A percentile compares a stretch with the other conserved stretches of the same genome.
Conservation (phyloP, 2,329 filamentous ascomycete species). For the Botryosphaeria agaves region DNA sequence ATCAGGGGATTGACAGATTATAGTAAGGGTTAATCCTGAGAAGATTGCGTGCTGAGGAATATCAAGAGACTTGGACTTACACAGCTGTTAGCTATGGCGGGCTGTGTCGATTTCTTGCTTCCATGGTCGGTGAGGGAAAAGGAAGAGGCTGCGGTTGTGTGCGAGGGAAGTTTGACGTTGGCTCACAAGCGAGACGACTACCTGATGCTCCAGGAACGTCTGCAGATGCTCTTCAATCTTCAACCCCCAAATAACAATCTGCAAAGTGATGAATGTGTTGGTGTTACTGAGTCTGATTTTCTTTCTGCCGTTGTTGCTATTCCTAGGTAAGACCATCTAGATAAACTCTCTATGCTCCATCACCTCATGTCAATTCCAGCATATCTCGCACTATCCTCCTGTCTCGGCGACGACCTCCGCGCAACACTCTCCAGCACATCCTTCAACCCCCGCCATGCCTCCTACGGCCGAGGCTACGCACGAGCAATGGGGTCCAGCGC, state of each 20-base stretch:
- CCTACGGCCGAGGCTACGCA: slow-evolving; percentile 38
- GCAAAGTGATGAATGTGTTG: neutral
- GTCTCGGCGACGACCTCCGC: slow-evolving; percentile 34
- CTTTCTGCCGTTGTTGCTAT: slow-evolving; percentile 1
- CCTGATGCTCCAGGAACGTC: neutral
- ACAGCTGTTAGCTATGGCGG: too few relatives aligned
- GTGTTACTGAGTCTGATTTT: neutral
- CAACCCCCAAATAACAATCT: neutral
- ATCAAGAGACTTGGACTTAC: neutral
- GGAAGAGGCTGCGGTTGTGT: neutral
- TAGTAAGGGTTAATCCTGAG: neutral
- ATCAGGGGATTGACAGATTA: neutral
- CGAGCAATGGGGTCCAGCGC: slow-evolving; percentile 31
- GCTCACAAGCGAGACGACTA: neutral
- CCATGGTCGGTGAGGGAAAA: too few relatives aligned
- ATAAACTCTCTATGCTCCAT: neutral
- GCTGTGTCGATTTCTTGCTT: too few relatives aligned
- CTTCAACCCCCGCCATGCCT: slow-evolving; percentile 23
- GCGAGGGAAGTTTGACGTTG: neutral
- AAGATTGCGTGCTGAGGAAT: neutral
- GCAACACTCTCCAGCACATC: slow-evolving; percentile 23
- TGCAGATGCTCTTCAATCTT: neutral
- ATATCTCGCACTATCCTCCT: slow-evolving; percentile 37
- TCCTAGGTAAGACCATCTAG: neutral
- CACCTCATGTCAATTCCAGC: slow-evolving; percentile 11